A percentile compares a stretch with the other conserved stretches of the same genome.
phyloP scores from a whole-genome alignment of 768 basidiomycete genomes.

The Tremella yokohamensis region DNA sequence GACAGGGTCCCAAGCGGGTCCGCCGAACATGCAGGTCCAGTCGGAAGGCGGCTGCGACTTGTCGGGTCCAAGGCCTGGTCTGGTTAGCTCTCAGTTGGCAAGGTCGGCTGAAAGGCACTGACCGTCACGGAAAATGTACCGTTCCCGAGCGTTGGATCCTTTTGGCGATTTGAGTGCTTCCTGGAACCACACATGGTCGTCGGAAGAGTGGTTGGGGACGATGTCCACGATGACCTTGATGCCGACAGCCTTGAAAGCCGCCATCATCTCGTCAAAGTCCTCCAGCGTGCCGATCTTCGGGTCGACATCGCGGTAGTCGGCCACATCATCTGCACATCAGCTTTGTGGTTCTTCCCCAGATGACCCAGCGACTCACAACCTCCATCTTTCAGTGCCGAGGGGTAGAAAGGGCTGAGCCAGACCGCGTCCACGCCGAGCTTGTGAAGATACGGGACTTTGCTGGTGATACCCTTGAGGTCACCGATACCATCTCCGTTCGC shows the following conservation, averaged over 20 bases:
- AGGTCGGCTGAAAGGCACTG: conserved; percentile 6
- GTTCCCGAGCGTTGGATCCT: conserved; percentile 25
- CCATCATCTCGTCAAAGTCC: conserved; percentile 43
- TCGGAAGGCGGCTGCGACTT: conserved; percentile 34
- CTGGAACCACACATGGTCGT: conserved; percentile 46
- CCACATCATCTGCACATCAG: conserved; percentile 33
- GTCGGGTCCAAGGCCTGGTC: conserved; percentile 28
- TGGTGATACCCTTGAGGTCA: conserved; percentile 38
- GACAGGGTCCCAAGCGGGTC: conserved; percentile 35
- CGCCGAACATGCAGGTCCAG: conserved; percentile 37
- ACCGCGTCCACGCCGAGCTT: conserved; percentile 36
- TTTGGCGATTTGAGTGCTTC: conserved; percentile 33
- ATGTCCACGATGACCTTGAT: conserved; percentile 44
- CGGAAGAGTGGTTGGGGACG: conserved; percentile 43
- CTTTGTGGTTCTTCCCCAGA: no score
- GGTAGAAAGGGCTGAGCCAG: conserved; percentile 44
- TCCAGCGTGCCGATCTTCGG: conserved; percentile 39
- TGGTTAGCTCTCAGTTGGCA: not conserved
- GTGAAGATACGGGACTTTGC: conserved; percentile 33
- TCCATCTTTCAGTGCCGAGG: conserved; percentile 41
- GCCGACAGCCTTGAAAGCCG: conserved; percentile 23
- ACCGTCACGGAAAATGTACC: conserved; percentile 45
- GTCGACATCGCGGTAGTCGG: conserved; percentile 42
- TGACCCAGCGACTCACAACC: conserved; percentile 31
- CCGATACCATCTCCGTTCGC: conserved; percentile 42